Conservation (phyloP, 257 asterid genomes). For the Jasminum sambac region DNA sequence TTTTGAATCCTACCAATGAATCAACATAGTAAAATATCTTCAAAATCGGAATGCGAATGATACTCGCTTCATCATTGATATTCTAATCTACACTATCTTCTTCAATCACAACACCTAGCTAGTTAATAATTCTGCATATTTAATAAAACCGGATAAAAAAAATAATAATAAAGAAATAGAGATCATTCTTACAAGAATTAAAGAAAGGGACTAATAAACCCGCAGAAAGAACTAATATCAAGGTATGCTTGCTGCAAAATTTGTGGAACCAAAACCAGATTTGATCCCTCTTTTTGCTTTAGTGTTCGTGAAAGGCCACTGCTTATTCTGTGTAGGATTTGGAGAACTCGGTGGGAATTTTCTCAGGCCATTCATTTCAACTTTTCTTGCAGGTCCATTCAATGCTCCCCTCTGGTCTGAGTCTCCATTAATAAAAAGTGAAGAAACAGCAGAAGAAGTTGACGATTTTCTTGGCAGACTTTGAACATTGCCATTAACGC, state of each 20-base stretch:
- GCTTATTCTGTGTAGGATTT: constrained; percentile 35
- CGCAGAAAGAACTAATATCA: not conserved
- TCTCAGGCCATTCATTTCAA: constrained; percentile 24
- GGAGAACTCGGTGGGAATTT: constrained; percentile 28
- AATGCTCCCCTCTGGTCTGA: constrained; percentile 14
- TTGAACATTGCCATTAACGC: not conserved
- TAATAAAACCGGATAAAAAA: not conserved
- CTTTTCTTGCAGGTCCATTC: constrained; percentile 25
- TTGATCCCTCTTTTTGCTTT: constrained; percentile 9
- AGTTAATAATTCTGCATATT: constrained; percentile 10
- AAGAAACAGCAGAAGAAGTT: constrained; percentile 24
- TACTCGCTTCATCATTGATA: no score
- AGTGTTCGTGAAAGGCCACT: constrained; percentile 10
- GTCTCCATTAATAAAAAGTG: constrained; percentile 17
- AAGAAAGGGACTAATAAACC: not conserved
- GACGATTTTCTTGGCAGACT: constrained; percentile 28
- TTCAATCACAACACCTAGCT: constrained; percentile 11
- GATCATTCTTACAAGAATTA: constrained; percentile 3
- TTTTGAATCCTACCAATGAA: not conserved
- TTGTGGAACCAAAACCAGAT: constrained; percentile 12
- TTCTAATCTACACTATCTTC: not conserved
- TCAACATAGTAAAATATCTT: no score
- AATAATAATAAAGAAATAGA: not conserved
- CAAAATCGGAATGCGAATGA: no score
- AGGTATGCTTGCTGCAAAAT: constrained; percentile 18